phyloP scores from a whole-genome alignment of 2,329 filamentous ascomycete species.

The Kalaharituber pfeilii region DNA sequence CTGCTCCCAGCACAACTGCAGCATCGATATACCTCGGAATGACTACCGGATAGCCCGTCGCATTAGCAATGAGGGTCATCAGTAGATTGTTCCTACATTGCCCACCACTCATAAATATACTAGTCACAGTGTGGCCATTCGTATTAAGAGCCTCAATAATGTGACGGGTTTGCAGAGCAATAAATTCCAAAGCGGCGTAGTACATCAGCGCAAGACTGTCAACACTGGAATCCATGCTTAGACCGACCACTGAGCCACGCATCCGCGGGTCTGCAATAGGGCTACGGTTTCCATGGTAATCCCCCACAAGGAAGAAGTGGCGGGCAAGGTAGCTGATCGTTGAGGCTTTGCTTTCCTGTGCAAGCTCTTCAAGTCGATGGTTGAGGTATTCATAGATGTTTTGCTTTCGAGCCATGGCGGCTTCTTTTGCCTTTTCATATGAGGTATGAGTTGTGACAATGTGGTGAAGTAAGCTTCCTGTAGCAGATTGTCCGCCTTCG shows the following conservation, averaged over 20 bases:
- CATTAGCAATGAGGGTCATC: conserved; percentile 79
- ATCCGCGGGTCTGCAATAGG: conserved; percentile 85
- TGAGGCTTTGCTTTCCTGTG: conserved; percentile 50
- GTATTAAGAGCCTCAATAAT: conserved; percentile 91
- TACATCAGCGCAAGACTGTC: conserved; percentile 83
- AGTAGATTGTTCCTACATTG: conserved; percentile 92
- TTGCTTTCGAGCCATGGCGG: conserved; percentile 63
- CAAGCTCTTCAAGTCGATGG: conserved; percentile 61
- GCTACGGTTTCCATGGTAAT: conserved; percentile 82
- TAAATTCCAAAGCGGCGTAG: conserved; percentile 95
- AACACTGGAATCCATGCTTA: conserved; percentile 71
- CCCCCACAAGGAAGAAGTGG: conserved; percentile 97
- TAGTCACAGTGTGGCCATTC: conserved; percentile 68
- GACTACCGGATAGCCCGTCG: conserved; percentile 78
- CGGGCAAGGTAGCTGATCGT: conserved; percentile 70
- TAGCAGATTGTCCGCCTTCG: conserved; percentile 91
- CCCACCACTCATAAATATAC: conserved; percentile 97
- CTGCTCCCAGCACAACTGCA: conserved; percentile 91
- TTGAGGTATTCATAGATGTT: conserved; percentile 96
- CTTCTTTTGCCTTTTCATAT: conserved; percentile 59
- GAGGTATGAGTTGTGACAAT: conserved; percentile 90
- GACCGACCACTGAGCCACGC: conserved; percentile 73
- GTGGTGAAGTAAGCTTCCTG: conserved; percentile 83
- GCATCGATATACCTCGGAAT: conserved; percentile 90
- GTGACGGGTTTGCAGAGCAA: conserved; percentile 88